Evolutionary conservation across 2,329 filamentous ascomycete genomes (phyloP).

Genomic region (Talaromyces piceae): DNA sequence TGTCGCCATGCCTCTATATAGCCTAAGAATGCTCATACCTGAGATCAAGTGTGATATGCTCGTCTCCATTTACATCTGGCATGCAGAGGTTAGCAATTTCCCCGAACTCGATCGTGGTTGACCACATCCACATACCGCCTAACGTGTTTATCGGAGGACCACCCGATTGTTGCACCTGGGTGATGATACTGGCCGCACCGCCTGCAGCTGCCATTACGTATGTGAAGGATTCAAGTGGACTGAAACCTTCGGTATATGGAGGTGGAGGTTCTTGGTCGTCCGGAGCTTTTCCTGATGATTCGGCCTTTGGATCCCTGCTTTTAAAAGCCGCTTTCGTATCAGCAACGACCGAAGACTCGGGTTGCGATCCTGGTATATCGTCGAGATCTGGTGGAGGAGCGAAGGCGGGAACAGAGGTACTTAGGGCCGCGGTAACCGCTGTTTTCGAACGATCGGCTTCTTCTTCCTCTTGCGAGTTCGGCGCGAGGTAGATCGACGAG

Average conservation of each 20-base stretch:
- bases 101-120: too few relatives aligned
- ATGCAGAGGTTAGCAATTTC: conserved; percentile 13
- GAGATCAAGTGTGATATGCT: conserved; percentile 90
- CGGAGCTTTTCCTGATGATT: conserved; percentile 61
- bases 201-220: conserved; percentile 98
- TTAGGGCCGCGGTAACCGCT: conserved; percentile 41
- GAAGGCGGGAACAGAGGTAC: conserved; percentile 43
- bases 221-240: conserved; percentile 83
- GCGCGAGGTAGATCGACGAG: conserved; percentile 54
- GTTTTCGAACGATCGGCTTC: conserved; percentile 33
- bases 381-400: conserved; percentile 46
- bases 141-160: conserved; percentile 79
- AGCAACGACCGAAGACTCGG: conserved; percentile 47
- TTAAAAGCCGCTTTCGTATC: conserved; percentile 82
- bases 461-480: conserved; percentile 19
- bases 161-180: conserved; percentile 92
- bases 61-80: conserved; percentile 73
- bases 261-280: conserved; percentile 89
- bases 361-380: conserved; percentile 39
- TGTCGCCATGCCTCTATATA: neutral
- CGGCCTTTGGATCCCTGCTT: conserved; percentile 65
- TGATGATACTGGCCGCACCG: conserved; percentile 97
- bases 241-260: conserved; percentile 88
- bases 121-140: conserved; percentile 56
- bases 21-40: conserved; percentile 55